Conservation (phyloP, 345 rosid species). For the Bruguiera gymnorhiza region DNA sequence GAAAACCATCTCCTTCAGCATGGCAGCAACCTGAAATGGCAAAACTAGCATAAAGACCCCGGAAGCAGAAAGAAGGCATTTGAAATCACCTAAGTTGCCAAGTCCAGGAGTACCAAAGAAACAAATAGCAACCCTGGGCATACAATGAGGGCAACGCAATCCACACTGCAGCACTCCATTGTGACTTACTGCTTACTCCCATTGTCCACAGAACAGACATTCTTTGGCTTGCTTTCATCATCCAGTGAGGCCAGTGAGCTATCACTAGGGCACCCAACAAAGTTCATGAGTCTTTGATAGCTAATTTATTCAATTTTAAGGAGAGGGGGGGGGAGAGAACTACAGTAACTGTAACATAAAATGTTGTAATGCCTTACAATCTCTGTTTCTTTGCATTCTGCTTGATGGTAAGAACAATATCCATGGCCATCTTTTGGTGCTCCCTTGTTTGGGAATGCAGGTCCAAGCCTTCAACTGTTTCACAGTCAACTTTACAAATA, state of each 20-base stretch:
- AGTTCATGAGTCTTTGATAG: slow-evolving; percentile 10
- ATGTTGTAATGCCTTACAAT: slow-evolving; percentile 33
- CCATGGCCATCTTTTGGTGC: slow-evolving; percentile 72
- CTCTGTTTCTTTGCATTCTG: slow-evolving; percentile 72
- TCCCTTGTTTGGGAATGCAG: slow-evolving; percentile 69
- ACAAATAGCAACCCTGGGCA: slow-evolving; percentile 23
- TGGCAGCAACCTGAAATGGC: slow-evolving; percentile 49
- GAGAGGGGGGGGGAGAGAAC: neutral
- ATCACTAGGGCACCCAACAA: slow-evolving; percentile 39
- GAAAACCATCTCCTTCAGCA: slow-evolving; percentile 47
- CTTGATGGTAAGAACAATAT: slow-evolving; percentile 53
- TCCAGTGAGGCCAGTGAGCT: slow-evolving; percentile 38
- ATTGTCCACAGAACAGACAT: slow-evolving; percentile 38
- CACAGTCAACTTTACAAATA: slow-evolving; percentile 73
- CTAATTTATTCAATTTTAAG: slow-evolving; percentile 1
- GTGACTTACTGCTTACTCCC: slow-evolving; percentile 41
- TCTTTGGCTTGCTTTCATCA: slow-evolving; percentile 44
- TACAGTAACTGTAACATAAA: slow-evolving; percentile 5
- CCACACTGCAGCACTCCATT: slow-evolving; percentile 19
- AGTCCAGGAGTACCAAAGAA: slow-evolving; percentile 35
- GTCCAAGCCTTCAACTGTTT: slow-evolving; percentile 68
- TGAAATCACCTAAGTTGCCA: slow-evolving; percentile 31
- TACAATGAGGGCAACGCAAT: slow-evolving; percentile 16
- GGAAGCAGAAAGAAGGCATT: slow-evolving; percentile 35
- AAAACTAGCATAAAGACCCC: slow-evolving; percentile 45